phyloP scores from a whole-genome alignment of 1,284 basidiomycete genomes.

The Polyporus tsugae region DNA sequence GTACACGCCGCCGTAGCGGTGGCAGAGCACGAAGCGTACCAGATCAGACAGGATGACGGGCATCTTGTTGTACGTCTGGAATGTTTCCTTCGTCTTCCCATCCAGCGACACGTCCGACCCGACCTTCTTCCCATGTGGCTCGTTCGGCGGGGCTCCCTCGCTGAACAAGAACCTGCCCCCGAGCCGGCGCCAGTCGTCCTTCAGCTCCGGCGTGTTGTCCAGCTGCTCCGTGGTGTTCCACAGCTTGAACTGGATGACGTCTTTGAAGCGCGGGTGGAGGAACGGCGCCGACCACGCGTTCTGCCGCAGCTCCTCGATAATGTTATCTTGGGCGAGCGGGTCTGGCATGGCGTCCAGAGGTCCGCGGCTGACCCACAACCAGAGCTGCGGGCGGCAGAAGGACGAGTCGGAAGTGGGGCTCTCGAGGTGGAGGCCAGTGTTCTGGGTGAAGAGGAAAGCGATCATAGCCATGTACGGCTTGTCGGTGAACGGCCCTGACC shows the following conservation, averaged over 20 bases:
- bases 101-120: conserved; percentile 31
- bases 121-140: conserved; percentile 41
- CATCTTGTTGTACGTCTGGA: conserved; percentile 63
- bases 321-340: conserved; percentile 60
- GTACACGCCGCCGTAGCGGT: conserved; percentile 76
- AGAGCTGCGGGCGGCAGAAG: conserved; percentile 75
- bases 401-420: conserved; percentile 43
- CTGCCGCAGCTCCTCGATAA: conserved; percentile 63
- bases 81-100: conserved; percentile 35
- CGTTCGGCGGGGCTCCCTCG: conserved; percentile 61
- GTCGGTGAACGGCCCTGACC: conserved; percentile 83
- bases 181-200: conserved; percentile 64
- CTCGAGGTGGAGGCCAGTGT: conserved; percentile 66
- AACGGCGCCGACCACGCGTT: conserved; percentile 78
- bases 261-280: conserved; percentile 70
- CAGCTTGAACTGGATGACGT: conserved; percentile 73
- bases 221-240: conserved; percentile 81
- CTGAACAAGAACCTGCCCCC: conserved; percentile 63
- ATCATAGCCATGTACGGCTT: conserved; percentile 80
- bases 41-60: conserved; percentile 75
- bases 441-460: conserved; percentile 82
- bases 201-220: conserved; percentile 67
- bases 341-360: conserved; percentile 64
- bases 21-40: conserved; percentile 73
- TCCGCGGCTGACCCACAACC: conserved; percentile 80